Percentiles rank a stretch among this genome's conserved stretches.
These are phyloP conservation scores for Apiotrichum mycotoxinovorans DNA, from an alignment of 1,284 basidiomycete genomes.

Conservation along the genomic window DNA sequence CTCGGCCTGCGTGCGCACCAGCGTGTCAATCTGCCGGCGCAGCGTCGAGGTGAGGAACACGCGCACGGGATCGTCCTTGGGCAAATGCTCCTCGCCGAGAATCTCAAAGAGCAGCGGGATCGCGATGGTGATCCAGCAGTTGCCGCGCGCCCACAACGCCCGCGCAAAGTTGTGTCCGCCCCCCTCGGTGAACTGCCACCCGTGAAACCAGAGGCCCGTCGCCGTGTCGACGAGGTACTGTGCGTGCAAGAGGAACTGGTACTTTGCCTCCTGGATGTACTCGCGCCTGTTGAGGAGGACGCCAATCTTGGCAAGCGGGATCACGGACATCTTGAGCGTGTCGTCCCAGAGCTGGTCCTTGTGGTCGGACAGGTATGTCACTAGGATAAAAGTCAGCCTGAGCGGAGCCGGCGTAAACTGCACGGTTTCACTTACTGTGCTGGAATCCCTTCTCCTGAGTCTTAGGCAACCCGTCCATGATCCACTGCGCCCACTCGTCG, in stretches of 20 bases:
- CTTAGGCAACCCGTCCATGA: constrained; percentile 59
- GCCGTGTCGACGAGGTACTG: constrained; percentile 36
- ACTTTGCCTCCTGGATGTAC: constrained; percentile 57
- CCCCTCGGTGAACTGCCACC: constrained; percentile 41
- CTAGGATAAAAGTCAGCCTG: constrained; percentile 10
- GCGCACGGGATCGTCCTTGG: constrained; percentile 53
- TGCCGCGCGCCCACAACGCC: constrained; percentile 62
- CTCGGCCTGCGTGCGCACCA: constrained; percentile 56
- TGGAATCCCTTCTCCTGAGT: constrained; percentile 61
- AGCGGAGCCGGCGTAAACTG: constrained; percentile 2
- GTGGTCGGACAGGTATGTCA: constrained; percentile 58
- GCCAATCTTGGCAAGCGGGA: constrained; percentile 60
- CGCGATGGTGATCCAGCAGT: constrained; percentile 62
- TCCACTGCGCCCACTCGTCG: constrained; percentile 65
- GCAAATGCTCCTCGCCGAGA: constrained; percentile 47
- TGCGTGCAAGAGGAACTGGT: constrained; percentile 34
- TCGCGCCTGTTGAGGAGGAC: constrained; percentile 55
- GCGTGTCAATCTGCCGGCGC: constrained; percentile 57
- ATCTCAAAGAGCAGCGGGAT: constrained; percentile 63
- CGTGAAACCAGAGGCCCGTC: constrained; percentile 44
- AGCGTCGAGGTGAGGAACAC: constrained; percentile 55
- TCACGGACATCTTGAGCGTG: constrained; percentile 61
- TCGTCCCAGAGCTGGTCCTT: constrained; percentile 64
- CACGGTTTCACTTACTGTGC: constrained; percentile 54
- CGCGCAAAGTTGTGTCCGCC: constrained; percentile 53